Conservation (phyloP, 768 basidiomycete species). For the Suillus spraguei region DNA sequence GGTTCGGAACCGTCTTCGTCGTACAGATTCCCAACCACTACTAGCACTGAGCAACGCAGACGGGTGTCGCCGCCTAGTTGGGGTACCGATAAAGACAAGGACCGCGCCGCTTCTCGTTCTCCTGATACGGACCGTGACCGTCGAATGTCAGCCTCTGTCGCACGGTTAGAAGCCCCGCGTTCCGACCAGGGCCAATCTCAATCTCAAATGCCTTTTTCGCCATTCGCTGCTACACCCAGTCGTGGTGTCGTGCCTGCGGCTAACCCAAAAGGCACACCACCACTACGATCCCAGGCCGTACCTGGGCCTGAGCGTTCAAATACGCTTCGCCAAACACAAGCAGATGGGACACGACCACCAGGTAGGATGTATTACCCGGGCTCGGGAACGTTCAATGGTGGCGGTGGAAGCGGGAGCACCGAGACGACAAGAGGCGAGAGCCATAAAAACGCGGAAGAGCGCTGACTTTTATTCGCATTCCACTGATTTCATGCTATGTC, state of each 20-base stretch:
- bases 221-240: constrained; percentile 21
- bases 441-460: constrained; percentile 26
- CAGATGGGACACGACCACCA: constrained; percentile 23
- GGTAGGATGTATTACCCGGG: constrained; percentile 21
- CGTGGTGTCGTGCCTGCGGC: constrained; percentile 20
- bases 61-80: constrained; percentile 45
- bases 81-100: constrained; percentile 35
- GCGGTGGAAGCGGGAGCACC: constrained; percentile 17
- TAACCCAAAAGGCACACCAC: constrained; percentile 24
- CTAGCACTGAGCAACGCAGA: constrained; percentile 33
- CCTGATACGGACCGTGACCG: constrained; percentile 48
- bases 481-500: not conserved
- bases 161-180: constrained; percentile 49
- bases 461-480: constrained; percentile 11
- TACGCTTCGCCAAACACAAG: constrained; percentile 16
- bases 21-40: constrained; percentile 51
- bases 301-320: constrained; percentile 3
- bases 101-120: constrained; percentile 40
- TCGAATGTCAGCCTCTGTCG: constrained; percentile 51
- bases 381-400: constrained; percentile 21
- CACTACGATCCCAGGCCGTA: constrained; percentile 20
- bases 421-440: constrained; percentile 23
- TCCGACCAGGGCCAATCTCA: not conserved
- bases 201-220: constrained; percentile 15
- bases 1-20: constrained; percentile 36